Percentiles rank a stretch among this genome's conserved stretches.
These are phyloP conservation scores for Saccharomycopsis synnaedendra DNA, from an alignment of 805 yeast genomes.

Conservation along the genomic window DNA sequence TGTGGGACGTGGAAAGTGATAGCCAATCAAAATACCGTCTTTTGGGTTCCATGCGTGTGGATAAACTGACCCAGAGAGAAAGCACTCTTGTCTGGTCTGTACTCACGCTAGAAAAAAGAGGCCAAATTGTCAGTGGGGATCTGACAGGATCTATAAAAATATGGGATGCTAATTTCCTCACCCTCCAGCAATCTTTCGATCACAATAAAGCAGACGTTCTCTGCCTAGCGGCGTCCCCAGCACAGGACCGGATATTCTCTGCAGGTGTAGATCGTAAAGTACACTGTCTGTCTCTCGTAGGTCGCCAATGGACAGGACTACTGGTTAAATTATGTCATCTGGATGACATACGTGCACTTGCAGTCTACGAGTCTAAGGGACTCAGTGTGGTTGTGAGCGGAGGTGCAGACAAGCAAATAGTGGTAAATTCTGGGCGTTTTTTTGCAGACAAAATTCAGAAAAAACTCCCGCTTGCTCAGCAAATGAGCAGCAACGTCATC, in stretches of 20 bases:
- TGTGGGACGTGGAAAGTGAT: slow-evolving; percentile 46
- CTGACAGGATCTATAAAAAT: slow-evolving; percentile 89
- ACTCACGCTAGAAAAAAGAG: slow-evolving; percentile 43
- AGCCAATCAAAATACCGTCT: slow-evolving; percentile 47
- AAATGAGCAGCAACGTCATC: slow-evolving; percentile 41
- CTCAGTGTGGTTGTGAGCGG: slow-evolving; percentile 66
- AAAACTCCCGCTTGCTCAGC: slow-evolving; percentile 52
- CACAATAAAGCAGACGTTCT: slow-evolving; percentile 89
- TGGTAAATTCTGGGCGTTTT: slow-evolving; percentile 48
- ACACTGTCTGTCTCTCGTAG: slow-evolving; percentile 34
- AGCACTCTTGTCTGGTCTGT: slow-evolving; percentile 91
- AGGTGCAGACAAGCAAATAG: slow-evolving; percentile 66
- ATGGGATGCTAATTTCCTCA: slow-evolving; percentile 76
- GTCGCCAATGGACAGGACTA: slow-evolving; percentile 53
- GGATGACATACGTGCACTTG: slow-evolving; percentile 72
- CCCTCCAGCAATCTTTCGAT: slow-evolving; percentile 70
- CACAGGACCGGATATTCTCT: slow-evolving; percentile 58
- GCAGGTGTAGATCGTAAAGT: slow-evolving; percentile 94
- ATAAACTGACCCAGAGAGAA: slow-evolving; percentile 63
- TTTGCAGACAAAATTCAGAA: slow-evolving; percentile 37
- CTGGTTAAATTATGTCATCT: slow-evolving; percentile 75
- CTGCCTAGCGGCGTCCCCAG: slow-evolving; percentile 48
- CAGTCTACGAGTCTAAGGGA: slow-evolving; percentile 57
- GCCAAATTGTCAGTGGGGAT: slow-evolving; percentile 89
- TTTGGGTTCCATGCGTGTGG: slow-evolving; percentile 83